These are phyloP conservation scores for Clarireedia paspali DNA, from an alignment of 2,329 filamentous ascomycete genomes.

Conservation along the genomic window DNA sequence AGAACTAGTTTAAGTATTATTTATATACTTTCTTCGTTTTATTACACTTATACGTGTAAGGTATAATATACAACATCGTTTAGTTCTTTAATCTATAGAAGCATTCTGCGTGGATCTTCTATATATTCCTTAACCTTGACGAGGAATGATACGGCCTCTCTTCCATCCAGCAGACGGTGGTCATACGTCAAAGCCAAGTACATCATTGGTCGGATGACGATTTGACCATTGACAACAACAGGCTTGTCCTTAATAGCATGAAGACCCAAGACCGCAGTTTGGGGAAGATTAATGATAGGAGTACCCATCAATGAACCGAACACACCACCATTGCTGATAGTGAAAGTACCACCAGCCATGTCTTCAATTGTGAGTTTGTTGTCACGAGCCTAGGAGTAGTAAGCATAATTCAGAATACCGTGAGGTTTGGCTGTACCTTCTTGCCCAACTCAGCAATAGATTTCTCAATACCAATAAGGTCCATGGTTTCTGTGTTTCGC, in stretches of 20 bases:
- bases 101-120: constrained; percentile 89
- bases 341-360: constrained; percentile 97
- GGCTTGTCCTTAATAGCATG: constrained; percentile 96
- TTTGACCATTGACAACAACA: constrained; percentile 83
- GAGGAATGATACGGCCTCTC: constrained; percentile 92
- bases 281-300: constrained; percentile 95
- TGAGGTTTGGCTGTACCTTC: constrained; percentile 55
- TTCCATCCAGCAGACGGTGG: constrained; percentile 88
- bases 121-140: constrained; percentile 98
- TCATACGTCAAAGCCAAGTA: constrained; percentile 97
- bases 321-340: constrained; percentile 94
- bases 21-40: neutral
- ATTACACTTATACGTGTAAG: constrained; percentile 5
- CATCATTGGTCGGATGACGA: constrained; percentile 99
- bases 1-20: neutral
- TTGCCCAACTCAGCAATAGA: constrained; percentile 89
- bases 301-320: constrained; percentile 97
- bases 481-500: constrained; percentile 82
- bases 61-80: constrained; percentile 2
- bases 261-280: constrained; percentile 84
- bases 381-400: constrained; percentile 64
- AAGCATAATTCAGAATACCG: constrained; percentile 9
- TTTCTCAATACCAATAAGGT: constrained; percentile 83
- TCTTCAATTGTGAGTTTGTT: constrained; percentile 97
- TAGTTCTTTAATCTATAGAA: constrained; percentile 42